phyloP scores from a whole-genome alignment of 257 asterid species.

The Anisodus tanguticus region DNA sequence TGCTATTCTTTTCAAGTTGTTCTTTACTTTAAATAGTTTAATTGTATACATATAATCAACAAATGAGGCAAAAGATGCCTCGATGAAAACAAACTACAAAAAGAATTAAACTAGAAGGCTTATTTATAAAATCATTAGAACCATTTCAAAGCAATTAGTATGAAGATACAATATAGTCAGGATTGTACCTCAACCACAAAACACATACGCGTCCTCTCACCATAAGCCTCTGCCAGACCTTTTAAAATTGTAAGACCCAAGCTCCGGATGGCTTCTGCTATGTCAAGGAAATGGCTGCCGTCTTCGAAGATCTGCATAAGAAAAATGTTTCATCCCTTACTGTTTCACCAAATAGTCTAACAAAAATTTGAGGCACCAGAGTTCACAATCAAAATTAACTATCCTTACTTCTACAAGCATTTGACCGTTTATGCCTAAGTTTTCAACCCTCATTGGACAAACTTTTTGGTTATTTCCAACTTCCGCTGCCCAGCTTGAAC shows the following conservation, averaged over 20 bases:
- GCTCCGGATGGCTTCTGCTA: conserved; percentile 83
- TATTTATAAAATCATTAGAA: not conserved
- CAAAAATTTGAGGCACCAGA: not conserved
- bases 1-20: not conserved
- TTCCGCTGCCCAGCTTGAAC: conserved; percentile 99
- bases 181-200: conserved; percentile 89
- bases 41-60: not conserved
- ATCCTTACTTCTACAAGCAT: conserved; percentile 84
- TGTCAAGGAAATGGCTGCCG: conserved; percentile 75
- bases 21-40: not conserved
- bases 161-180: not conserved
- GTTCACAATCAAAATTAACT: not conserved
- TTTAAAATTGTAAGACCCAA: conserved; percentile 79
- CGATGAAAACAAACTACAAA: not conserved
- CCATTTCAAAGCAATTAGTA: not conserved
- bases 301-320: conserved; percentile 50
- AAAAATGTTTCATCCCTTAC: not conserved
- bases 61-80: not conserved
- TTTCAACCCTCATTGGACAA: conserved; percentile 90
- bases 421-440: conserved; percentile 76
- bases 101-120: not conserved
- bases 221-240: conserved; percentile 78
- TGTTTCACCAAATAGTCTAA: not conserved
- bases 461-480: conserved; percentile 77
- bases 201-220: conserved; percentile 75